Evolutionary conservation across 2,329 filamentous ascomycete genomes (phyloP).

Genomic region (Tympanopsis confertula): DNA sequence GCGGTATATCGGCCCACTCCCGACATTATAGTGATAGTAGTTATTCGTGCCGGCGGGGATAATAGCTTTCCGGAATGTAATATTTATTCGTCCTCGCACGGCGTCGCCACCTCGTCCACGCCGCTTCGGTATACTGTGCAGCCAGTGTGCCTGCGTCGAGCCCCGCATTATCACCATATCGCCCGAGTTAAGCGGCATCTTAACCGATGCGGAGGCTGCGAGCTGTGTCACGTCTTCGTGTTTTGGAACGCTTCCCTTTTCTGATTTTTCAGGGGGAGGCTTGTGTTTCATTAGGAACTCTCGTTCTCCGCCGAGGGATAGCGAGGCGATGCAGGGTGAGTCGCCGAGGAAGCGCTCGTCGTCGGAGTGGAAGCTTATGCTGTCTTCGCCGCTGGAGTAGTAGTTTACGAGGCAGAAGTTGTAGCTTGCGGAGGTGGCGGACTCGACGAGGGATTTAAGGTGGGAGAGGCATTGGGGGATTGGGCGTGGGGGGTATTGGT

Average conservation of each 20-base stretch:
- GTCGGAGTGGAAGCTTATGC: slow-evolving; percentile 46
- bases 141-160: slow-evolving; percentile 40
- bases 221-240: slow-evolving; percentile 12
- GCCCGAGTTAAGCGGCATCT: slow-evolving; percentile 35
- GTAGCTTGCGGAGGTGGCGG: slow-evolving; percentile 33
- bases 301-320: slow-evolving; percentile 39
- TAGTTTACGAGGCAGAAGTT: slow-evolving; percentile 52
- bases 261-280: slow-evolving; percentile 20
- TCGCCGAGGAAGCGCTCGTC: slow-evolving; percentile 45
- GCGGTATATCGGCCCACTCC: not conserved
- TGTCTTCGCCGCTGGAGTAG: slow-evolving; percentile 44
- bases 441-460: slow-evolving; percentile 34
- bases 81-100: slow-evolving; percentile 24
- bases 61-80: not conserved
- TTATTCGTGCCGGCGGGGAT: not conserved
- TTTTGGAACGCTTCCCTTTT: slow-evolving; percentile 8
- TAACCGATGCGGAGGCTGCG: slow-evolving; percentile 25
- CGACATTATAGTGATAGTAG: not conserved
- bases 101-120: slow-evolving; percentile 31
- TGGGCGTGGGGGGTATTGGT: slow-evolving; percentile 38
- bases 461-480: slow-evolving; percentile 38
- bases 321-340: slow-evolving; percentile 42
- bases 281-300: slow-evolving; percentile 52
- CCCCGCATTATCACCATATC: slow-evolving; percentile 51
- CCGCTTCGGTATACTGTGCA: slow-evolving; percentile 48